Evolutionary conservation across 805 yeast species (phyloP).

Genomic region (Kuraishia piskuri): DNA sequence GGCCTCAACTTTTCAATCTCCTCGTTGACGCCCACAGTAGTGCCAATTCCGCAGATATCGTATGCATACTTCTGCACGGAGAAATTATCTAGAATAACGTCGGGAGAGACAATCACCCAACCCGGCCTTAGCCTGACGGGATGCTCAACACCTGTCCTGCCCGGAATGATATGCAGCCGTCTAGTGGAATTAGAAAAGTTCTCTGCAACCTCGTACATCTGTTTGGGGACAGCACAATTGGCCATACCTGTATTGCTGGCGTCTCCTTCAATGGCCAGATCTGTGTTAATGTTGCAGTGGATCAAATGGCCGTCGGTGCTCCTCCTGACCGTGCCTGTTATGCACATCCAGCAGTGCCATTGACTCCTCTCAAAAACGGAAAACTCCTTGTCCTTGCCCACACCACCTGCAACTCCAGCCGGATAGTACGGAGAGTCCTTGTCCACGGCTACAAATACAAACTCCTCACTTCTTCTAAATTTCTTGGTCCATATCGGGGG

Average conservation of each 20-base stretch:
- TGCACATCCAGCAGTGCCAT: conserved; percentile 98
- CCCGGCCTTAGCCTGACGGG: conserved; percentile 70
- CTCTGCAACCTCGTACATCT: conserved; percentile 76
- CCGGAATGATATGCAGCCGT: conserved; percentile 79
- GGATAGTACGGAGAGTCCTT: conserved; percentile 61
- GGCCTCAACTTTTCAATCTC: conserved; percentile 82
- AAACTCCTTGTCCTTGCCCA: conserved; percentile 28
- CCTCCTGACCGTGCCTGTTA: conserved; percentile 88
- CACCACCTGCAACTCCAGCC: conserved; percentile 23
- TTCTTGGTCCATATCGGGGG: conserved; percentile 40
- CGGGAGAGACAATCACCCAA: conserved; percentile 89
- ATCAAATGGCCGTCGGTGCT: conserved; percentile 77
- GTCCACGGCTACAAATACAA: conserved; percentile 72
- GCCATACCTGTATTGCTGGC: conserved; percentile 12
- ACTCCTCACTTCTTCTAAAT: conserved; percentile 84
- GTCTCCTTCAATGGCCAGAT: conserved; percentile 60
- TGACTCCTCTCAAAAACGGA: conserved; percentile 60
- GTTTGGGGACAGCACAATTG: conserved; percentile 56
- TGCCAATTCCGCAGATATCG: conserved; percentile 35
- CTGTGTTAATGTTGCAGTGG: conserved; percentile 90
- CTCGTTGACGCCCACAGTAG: conserved; percentile 53
- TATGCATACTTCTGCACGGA: conserved; percentile 33
- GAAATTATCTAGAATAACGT: conserved; percentile 67
- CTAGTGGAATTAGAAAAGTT: conserved; percentile 79
- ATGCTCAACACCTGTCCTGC: conserved; percentile 53